phyloP scores from a whole-genome alignment of 1,284 basidiomycete species.

The Cutaneotrichosporon spelunceum region DNA sequence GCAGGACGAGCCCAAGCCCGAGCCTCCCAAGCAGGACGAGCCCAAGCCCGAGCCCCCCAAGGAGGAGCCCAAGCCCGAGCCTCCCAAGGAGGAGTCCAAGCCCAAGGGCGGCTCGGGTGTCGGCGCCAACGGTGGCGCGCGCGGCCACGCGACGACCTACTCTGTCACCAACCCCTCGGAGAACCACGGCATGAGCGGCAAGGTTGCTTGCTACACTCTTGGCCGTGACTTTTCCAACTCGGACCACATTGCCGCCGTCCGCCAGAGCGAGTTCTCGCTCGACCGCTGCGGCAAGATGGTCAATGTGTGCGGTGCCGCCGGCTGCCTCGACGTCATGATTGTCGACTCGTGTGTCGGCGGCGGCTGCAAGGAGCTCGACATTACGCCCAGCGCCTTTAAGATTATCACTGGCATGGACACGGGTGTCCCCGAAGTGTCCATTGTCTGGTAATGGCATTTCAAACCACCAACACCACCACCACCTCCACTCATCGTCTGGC shows the following conservation, averaged over 20 bases:
- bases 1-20: neutral
- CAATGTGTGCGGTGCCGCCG: neutral
- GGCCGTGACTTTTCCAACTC: neutral
- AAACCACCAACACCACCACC: neutral
- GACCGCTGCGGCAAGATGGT: neutral
- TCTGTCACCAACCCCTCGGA: conserved; percentile 10
- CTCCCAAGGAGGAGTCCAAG: neutral
- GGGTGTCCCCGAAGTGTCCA: neutral
- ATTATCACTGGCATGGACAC: neutral
- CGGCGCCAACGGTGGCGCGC: neutral
- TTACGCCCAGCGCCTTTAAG: neutral
- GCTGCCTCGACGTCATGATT: neutral
- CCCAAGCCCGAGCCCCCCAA: neutral
- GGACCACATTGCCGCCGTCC: neutral
- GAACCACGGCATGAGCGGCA: conserved; percentile 15
- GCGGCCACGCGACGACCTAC: conserved; percentile 11
- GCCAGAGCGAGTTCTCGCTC: neutral
- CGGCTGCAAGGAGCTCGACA: conserved; percentile 9
- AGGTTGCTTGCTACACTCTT: conserved; percentile 1
- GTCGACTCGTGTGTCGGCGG: conserved; percentile 12
- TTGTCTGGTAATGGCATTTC: neutral
- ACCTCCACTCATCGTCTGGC: neutral
- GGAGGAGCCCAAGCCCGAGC: neutral
- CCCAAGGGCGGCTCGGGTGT: neutral
- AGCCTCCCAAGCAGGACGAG: neutral